phyloP scores from a whole-genome alignment of 1,139 yeast species.

The Taphrina communis region DNA sequence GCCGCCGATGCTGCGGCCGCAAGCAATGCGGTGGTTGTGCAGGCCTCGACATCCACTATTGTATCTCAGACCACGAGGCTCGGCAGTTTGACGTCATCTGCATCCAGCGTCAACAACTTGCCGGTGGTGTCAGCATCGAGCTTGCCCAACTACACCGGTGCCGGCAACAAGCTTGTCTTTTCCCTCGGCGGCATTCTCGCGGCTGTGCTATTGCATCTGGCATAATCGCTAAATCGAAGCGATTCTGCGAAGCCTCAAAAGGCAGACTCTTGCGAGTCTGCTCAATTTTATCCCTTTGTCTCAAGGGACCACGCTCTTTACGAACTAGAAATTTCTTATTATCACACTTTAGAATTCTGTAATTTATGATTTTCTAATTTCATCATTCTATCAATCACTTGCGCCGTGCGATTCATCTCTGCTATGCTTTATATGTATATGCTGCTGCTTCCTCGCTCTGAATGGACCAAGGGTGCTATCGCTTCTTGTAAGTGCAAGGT shows the following conservation, averaged over 20 bases:
- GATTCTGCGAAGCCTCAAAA: too few relatives aligned
- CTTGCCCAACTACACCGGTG: constrained; percentile 4
- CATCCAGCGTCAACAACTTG: background rate
- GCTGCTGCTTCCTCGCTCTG: background rate
- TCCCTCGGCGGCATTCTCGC: constrained; percentile 8
- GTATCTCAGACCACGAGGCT: background rate
- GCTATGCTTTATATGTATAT: background rate
- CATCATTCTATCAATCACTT: background rate
- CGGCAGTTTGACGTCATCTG: background rate
- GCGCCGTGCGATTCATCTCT: background rate
- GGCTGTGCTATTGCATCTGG: background rate
- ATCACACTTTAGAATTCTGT: constrained; percentile 10
- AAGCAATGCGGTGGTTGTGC: background rate
- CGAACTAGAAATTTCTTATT: constrained; percentile 2
- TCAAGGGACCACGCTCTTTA: background rate
- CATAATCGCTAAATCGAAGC: background rate
- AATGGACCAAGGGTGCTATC: constrained; percentile 54
- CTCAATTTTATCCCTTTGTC: too few relatives aligned
- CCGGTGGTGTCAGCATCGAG: background rate
- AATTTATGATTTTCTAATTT: background rate
- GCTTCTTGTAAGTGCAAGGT: constrained; percentile 93
- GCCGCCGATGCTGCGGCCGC: background rate
- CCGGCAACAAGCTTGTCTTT: constrained; percentile 8
- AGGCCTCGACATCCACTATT: background rate
- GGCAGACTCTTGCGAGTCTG: too few relatives aligned